Evolutionary conservation across 257 asterid species (phyloP), one percentile per base, ranked within the genome.

Genomic region (Fraxinus quadrangulata): DNA sequence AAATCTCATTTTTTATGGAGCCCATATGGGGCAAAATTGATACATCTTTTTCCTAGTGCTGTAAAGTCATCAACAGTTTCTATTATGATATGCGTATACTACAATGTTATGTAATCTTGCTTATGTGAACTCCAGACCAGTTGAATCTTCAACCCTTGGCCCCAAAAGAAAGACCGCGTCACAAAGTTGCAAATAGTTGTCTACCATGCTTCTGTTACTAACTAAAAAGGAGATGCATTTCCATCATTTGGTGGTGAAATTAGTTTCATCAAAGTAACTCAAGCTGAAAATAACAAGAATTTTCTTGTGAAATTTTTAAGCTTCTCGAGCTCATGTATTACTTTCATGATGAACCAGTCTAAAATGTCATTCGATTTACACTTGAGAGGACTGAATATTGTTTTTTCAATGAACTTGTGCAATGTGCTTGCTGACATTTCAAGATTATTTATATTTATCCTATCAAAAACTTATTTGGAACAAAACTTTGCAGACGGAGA

Each of bases 401-500:
- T 23, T 0, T 61, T 1, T 23, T 11, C 23, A 23, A 23, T 23
- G 67, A 61, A 61, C 67, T 23, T 42, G 16, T 42, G 49, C 49
- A 42, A 42, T 74, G 49, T 19, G 9, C 56, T 23, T 71, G 28
- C 33, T 39, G 36, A 23, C 36, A 42, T 40, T 71, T 11, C 31
- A 23, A 71, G 75, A 16, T 39, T 59, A 7, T 40, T 51, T 51
- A 51, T 42, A 42, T 12, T 42, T 42, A 42, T 28, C 54, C 14
- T 40, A 9, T 12, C 26, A 51, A 39, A 70, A 8, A 67, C 66
- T 51, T 76, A 37, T 17, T 72, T 70, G 37, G 28, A 67, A 33
- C 54, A 37, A 80, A 49, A 36, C 9, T 24, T 77, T 69, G 84
- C 96, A 90, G 97, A 77, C 81, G 23, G 97, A 94, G 90, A 84